A percentile compares a stretch with the other conserved stretches of the same genome.
Conservation (phyloP, 2,329 filamentous ascomycete species). For the Xylaria polymorpha region DNA sequence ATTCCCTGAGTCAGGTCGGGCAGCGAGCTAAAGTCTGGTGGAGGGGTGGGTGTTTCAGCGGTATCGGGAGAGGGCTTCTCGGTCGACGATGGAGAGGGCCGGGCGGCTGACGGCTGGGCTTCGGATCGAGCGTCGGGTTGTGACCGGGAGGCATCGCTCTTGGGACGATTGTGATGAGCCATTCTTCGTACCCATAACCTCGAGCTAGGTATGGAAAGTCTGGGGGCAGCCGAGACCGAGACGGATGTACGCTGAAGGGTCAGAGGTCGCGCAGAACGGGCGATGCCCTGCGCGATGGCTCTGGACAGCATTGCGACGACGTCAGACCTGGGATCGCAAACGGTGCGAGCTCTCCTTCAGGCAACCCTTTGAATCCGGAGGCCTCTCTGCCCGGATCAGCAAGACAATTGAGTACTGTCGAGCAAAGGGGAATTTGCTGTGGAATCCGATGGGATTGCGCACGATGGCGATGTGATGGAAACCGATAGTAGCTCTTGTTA, state of each 20-base stretch:
- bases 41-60: constrained; percentile 50
- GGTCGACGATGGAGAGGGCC: constrained; percentile 30
- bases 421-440: not conserved
- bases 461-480: constrained; percentile 21
- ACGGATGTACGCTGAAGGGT: constrained; percentile 47
- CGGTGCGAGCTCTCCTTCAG: constrained; percentile 8
- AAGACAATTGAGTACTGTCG: not conserved
- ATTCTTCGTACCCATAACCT: constrained; percentile 58
- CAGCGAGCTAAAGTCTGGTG: constrained; percentile 70
- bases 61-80: constrained; percentile 35
- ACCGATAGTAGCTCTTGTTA: constrained; percentile 13
- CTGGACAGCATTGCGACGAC: constrained; percentile 54
- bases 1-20: constrained; percentile 96
- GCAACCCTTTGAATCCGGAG: not conserved
- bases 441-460: constrained; percentile 10
- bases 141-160: constrained; percentile 30
- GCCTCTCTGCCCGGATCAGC: constrained; percentile 3
- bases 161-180: constrained; percentile 54
- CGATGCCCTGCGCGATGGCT: constrained; percentile 54
- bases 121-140: constrained; percentile 14
- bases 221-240: constrained; percentile 44
- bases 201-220: constrained; percentile 49
- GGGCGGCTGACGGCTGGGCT: constrained; percentile 18
- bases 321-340: constrained; percentile 22
- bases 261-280: constrained; percentile 53